phyloP scores from a whole-genome alignment of 1,284 basidiomycete species.

The Naganishia albida region DNA sequence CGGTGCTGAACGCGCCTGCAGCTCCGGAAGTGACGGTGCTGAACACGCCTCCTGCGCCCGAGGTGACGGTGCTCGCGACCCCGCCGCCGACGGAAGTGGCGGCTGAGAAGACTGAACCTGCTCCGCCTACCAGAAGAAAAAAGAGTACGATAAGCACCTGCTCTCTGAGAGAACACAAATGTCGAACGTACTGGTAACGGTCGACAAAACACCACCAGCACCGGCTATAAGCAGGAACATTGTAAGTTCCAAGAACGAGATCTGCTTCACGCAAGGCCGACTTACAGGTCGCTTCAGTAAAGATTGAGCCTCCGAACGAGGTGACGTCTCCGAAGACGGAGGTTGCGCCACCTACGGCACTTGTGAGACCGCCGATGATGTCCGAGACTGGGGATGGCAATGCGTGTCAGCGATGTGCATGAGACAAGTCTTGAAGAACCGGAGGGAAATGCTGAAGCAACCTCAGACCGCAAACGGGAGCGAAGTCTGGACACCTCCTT shows the following conservation, averaged over 20 bases:
- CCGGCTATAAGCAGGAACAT: not conserved
- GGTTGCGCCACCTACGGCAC: constrained; percentile 5
- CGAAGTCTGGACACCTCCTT: not conserved
- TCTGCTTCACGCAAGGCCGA: not conserved
- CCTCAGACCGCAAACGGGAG: not conserved
- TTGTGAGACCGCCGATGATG: constrained; percentile 15
- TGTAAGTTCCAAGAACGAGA: not conserved
- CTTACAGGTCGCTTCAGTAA: constrained; percentile 1
- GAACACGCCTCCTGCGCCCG: not conserved
- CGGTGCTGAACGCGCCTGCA: constrained; percentile 4
- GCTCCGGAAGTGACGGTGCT: constrained; percentile 18
- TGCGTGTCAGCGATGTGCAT: not conserved
- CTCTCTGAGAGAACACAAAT: too few relatives aligned
- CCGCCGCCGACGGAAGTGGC: constrained; percentile 13
- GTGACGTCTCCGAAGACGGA: constrained; percentile 18
- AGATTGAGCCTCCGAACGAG: constrained; percentile 5
- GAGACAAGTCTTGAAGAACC: not conserved
- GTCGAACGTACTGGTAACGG: constrained; percentile 19
- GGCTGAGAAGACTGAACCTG: constrained; percentile 3
- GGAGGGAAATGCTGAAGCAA: not conserved
- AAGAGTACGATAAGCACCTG: not conserved
- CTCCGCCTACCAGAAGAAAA: not conserved
- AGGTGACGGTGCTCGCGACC: constrained; percentile 2
- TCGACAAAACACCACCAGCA: constrained; percentile 11
- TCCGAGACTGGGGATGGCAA: constrained; percentile 10